Base-by-base conservation (phyloP, 140 eudicot species). In the Flaveria floridana region DNA sequence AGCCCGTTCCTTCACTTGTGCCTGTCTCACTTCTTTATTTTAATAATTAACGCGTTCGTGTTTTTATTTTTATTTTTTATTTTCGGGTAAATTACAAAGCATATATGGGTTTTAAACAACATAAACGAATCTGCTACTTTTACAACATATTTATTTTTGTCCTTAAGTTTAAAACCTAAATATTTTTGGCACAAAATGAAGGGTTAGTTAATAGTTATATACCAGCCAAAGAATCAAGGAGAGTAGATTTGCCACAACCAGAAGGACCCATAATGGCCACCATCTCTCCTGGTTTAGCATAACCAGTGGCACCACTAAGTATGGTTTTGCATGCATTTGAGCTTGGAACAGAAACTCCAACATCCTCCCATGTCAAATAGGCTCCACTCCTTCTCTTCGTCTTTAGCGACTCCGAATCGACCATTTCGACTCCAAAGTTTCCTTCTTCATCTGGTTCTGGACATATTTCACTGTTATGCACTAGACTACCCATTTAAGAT, bases 221-320 rank as follows among this genome's bases (percentile, higher is more conserved):
- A 89, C 94, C 96, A 52, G 89, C 89, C 72, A 89, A 78, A 57
- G 91, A 87, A 73, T 89, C 96, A 62, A 89, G 94, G 48, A 87
- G 96, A 25, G 94, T 89, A 26, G 96, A 89, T 67, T 87, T 89
- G 73, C 96, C 96, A 68, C 82, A 87, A 34, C 96, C 96, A 78
- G 96, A 89, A 77, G 96, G 96, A 18, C 96, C 96, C 94, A 89
- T 83, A 5, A 89, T 70, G 41, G 94, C 96, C 74, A 85, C 71
- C 8, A 85, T 76, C 59, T 30, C 39, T 30, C 39, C 39, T 30
- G 39, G 39, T 30, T 30, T 30, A 23, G 39, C 39, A 30, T 30
- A 89, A 21, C 96, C 96, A 18, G 81, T 83, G 15, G 78, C 65
- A 44, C 87, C 96, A 56, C 34, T 23, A 51, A 89, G 81, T 20